These are phyloP conservation scores for Scedosporium aurantiacum DNA, from an alignment of 2,329 filamentous ascomycete species.

Conservation along the genomic window DNA sequence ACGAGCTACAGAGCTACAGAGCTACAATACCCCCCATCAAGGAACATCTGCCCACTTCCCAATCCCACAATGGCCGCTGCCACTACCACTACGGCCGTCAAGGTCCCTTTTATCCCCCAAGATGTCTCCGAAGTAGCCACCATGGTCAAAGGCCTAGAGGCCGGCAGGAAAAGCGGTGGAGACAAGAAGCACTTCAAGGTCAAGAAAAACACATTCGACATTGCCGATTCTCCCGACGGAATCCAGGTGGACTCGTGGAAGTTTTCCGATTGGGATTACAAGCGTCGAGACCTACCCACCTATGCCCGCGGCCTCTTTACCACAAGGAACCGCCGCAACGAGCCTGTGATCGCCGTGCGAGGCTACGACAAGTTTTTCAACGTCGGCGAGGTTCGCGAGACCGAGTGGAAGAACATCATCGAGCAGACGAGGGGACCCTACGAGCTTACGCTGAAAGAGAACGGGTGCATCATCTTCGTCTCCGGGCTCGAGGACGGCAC, in stretches of 20 bases:
- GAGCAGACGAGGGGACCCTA: slow-evolving; percentile 73
- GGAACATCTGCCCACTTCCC: background rate
- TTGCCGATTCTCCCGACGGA: slow-evolving; percentile 50
- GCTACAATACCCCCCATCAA: background rate
- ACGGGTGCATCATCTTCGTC: slow-evolving; percentile 99
- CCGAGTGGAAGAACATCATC: slow-evolving; percentile 72
- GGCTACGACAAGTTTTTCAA: slow-evolving; percentile 99
- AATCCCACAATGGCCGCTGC: slow-evolving; percentile 3
- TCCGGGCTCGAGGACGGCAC: slow-evolving; percentile 82
- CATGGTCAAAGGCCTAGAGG: slow-evolving; percentile 55
- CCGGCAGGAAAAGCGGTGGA: slow-evolving; percentile 36
- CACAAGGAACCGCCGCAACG: slow-evolving; percentile 51
- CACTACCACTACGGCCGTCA: slow-evolving; percentile 13
- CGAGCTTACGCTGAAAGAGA: slow-evolving; percentile 94
- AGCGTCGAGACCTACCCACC: slow-evolving; percentile 71
- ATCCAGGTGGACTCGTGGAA: slow-evolving; percentile 82
- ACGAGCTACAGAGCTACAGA: background rate
- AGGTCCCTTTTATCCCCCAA: slow-evolving; percentile 56
- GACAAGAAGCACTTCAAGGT: slow-evolving; percentile 54
- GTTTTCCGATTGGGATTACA: slow-evolving; percentile 94
- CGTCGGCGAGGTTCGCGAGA: slow-evolving; percentile 67
- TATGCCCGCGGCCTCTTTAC: slow-evolving; percentile 94
- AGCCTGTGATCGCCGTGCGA: slow-evolving; percentile 69
- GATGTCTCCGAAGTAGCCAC: slow-evolving; percentile 54
- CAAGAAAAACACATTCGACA: slow-evolving; percentile 68